phyloP scores from a whole-genome alignment of 1,284 basidiomycete genomes.

The Athelia sp. region DNA sequence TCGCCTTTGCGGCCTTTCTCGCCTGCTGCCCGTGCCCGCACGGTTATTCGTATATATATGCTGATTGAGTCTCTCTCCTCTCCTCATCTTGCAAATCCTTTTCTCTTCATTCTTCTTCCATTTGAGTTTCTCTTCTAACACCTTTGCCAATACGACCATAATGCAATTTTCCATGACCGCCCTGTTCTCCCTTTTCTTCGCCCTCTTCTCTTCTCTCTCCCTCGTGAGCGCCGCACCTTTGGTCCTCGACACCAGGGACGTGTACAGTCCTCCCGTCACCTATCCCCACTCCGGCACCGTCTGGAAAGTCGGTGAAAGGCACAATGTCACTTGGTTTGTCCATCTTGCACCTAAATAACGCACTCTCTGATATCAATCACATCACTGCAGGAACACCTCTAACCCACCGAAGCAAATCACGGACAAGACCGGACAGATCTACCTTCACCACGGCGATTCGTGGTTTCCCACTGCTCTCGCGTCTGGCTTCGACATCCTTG shows the following conservation, averaged over 20 bases:
- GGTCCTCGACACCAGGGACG: conserved; percentile 14
- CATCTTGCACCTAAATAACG: not conserved
- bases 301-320: conserved; percentile 19
- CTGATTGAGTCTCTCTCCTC: no score
- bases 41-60: no score
- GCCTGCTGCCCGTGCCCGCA: no score
- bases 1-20: no score
- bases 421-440: conserved; percentile 15
- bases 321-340: conserved; percentile 24
- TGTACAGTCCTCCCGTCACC: conserved; percentile 18
- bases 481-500: conserved; percentile 15
- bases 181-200: conserved; percentile 11
- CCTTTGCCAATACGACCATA: no score
- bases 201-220: conserved; percentile 8
- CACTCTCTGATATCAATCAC: not conserved
- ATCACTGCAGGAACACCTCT: conserved; percentile 14
- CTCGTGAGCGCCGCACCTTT: conserved; percentile 7
- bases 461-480: conserved; percentile 12
- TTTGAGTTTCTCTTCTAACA: no score
- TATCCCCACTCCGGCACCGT: conserved; percentile 17
- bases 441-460: conserved; percentile 13
- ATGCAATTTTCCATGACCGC: conserved; percentile 2
- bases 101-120: no score
- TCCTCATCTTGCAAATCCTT: no score
- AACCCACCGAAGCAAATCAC: conserved; percentile 18